Evolutionary conservation across 495 filamentous ascomycete genomes (phyloP), one percentile per base, ranked within the genome.

Genomic region (Podospora conica): DNA sequence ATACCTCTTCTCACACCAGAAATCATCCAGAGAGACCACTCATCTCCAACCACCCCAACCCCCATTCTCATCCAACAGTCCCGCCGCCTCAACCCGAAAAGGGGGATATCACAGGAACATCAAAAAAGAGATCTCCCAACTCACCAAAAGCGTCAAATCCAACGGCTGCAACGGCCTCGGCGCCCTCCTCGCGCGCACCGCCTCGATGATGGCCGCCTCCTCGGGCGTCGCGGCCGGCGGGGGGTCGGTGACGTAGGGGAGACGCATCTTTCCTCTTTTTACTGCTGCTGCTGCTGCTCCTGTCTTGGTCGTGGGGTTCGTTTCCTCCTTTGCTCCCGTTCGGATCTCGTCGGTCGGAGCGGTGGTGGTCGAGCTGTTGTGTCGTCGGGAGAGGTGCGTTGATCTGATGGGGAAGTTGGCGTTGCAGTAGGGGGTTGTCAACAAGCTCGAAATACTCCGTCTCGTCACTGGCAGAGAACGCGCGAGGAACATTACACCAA

Each of bases 201-300:
- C 40, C 2, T 48, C 40, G 3, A 48, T 7, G 2, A 48, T 48
- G 1, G 40, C 40, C 40, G 81, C 77, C 1, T 85, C 75, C n/a
- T 75, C 69, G 53, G 81, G 76, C 8, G 83, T 73, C 6, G 77
- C 69, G 6, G 87, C 74, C 1, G 74, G 69, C n/a, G 86, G 84
- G 0, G 85, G 84, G 71, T 86, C 79, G 68, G 83, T 74, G 60
- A 83, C 75, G 82, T 93, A 92, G 63, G 88, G 87, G 66, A 92
- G 79, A 73, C 89, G 89, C 90, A 92, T 92, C 61, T 68, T 85
- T 22, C 23, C 53, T 28, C n/a, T 27, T 62, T 57, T 8, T 48
- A 8, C n/a, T 29, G 53, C 12, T 24, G 27, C 24, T 27, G 22
- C 22, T 55, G 56, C 2, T 23, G 23, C 24, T 12, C 25, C 23